These are phyloP conservation scores for Boletus insuetus DNA, from an alignment of 768 basidiomycete species.

Conservation along the genomic window DNA sequence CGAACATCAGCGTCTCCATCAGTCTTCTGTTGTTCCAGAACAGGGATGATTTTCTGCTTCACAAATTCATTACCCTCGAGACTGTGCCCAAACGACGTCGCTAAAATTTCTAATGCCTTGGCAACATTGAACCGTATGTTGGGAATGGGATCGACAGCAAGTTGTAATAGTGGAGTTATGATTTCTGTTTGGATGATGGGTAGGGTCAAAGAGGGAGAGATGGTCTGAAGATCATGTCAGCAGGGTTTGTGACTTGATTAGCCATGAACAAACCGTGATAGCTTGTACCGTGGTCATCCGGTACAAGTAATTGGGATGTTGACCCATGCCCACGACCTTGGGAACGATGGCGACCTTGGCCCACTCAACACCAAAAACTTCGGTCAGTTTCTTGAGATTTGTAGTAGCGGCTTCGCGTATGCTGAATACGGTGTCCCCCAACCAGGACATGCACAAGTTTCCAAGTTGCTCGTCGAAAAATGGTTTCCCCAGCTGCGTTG, in stretches of 20 bases:
- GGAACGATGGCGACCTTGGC: constrained; percentile 91
- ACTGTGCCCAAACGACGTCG: constrained; percentile 58
- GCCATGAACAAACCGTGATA: constrained; percentile 69
- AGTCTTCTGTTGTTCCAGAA: constrained; percentile 79
- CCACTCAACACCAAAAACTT: constrained; percentile 99
- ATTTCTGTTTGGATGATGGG: constrained; percentile 84
- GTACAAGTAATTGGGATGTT: constrained; percentile 94
- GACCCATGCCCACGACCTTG: constrained; percentile 95
- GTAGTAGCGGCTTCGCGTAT: constrained; percentile 98
- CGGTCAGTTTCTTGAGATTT: constrained; percentile 95
- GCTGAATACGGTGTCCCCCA: constrained; percentile 97
- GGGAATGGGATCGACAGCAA: constrained; percentile 89
- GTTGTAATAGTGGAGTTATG: constrained; percentile 75
- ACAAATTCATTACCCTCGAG: constrained; percentile 75
- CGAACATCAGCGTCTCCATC: constrained; percentile 96
- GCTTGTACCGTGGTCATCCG: constrained; percentile 99
- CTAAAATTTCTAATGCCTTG: constrained; percentile 89
- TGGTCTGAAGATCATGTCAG: constrained; percentile 59
- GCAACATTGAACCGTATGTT: constrained; percentile 99
- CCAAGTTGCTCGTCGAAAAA: constrained; percentile 99
- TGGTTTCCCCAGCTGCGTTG: constrained; percentile 92
- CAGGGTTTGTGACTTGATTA: too few relatives aligned
- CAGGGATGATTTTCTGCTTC: constrained; percentile 72
- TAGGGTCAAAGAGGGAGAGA: constrained; percentile 83
- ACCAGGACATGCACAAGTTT: constrained; percentile 97